Evolutionary conservation across 306 rosid genomes (phyloP).

Genomic region (Quercus dentata): DNA sequence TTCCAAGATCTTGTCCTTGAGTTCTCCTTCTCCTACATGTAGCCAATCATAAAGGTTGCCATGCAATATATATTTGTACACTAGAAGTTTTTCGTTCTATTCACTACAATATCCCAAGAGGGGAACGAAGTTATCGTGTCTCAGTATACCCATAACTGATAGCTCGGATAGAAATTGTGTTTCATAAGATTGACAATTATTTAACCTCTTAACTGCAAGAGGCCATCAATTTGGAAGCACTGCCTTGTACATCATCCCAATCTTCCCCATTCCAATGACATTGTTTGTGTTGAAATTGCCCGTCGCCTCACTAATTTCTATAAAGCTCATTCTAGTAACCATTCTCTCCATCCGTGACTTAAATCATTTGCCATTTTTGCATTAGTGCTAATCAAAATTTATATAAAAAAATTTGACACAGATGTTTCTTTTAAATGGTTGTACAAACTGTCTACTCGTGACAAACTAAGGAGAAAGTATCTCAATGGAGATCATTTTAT

Average conservation of each 20-base stretch:
- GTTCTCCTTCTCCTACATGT: not conserved
- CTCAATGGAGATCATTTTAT: too few relatives aligned
- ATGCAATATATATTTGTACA: not conserved
- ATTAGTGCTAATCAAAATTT: too few relatives aligned
- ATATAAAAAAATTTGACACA: too few relatives aligned
- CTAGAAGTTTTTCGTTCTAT: rapidly evolving
- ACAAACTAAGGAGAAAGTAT: too few relatives aligned
- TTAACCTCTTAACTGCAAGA: not conserved
- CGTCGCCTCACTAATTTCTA: not conserved
- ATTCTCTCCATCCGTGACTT: too few relatives aligned
- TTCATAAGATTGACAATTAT: not conserved
- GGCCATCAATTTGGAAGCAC: not conserved
- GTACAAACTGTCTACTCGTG: too few relatives aligned
- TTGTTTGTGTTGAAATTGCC: not conserved
- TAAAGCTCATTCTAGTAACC: too few relatives aligned
- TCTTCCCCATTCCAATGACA: not conserved
- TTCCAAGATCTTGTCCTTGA: not conserved
- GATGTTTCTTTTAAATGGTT: too few relatives aligned
- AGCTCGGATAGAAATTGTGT: not conserved
- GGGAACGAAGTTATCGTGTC: too few relatives aligned
- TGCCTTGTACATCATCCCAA: not conserved
- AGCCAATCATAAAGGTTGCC: not conserved
- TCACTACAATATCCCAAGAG: too few relatives aligned
- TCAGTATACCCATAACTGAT: not conserved
- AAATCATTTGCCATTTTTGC: too few relatives aligned